Conservation (phyloP, 2,329 filamentous ascomycete species). For the Didymella pinodella region DNA sequence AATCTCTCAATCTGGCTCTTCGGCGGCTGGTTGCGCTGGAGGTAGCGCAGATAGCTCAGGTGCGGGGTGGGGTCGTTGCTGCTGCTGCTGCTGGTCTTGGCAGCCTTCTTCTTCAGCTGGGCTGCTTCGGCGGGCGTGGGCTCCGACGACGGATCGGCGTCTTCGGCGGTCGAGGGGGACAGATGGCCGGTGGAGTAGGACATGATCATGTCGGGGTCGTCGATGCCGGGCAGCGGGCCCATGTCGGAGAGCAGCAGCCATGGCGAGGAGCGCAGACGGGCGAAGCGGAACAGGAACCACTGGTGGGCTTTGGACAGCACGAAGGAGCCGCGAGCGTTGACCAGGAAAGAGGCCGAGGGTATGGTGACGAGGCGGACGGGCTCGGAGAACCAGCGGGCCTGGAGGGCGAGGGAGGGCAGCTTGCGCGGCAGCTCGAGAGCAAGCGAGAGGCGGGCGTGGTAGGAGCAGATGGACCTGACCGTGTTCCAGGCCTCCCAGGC, state of each 20-base stretch:
- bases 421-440: conserved; percentile 66
- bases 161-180: conserved; percentile 55
- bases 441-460: conserved; percentile 79
- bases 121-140: conserved; percentile 76
- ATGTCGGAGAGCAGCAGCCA: conserved; percentile 69
- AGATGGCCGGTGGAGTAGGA: conserved; percentile 48
- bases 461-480: conserved; percentile 84
- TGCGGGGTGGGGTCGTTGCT: conserved; percentile 67
- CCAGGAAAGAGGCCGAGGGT: conserved; percentile 62
- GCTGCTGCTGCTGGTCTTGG: conserved; percentile 58
- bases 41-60: conserved; percentile 81
- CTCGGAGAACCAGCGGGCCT: conserved; percentile 70
- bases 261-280: conserved; percentile 64
- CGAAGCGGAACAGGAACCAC: conserved; percentile 63
- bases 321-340: conserved; percentile 66
- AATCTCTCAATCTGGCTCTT: conserved; percentile 70
- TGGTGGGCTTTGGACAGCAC: conserved; percentile 67
- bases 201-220: conserved; percentile 50
- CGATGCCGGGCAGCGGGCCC: conserved; percentile 61
- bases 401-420: conserved; percentile 64
- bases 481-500: conserved; percentile 95
- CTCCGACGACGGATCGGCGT: conserved; percentile 44
- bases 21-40: conserved; percentile 82
- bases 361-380: conserved; percentile 65
- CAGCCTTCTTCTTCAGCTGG: conserved; percentile 44